phyloP scores from a whole-genome alignment of 2,329 filamentous ascomycete species.

The Sarocladiaceae sp. region DNA sequence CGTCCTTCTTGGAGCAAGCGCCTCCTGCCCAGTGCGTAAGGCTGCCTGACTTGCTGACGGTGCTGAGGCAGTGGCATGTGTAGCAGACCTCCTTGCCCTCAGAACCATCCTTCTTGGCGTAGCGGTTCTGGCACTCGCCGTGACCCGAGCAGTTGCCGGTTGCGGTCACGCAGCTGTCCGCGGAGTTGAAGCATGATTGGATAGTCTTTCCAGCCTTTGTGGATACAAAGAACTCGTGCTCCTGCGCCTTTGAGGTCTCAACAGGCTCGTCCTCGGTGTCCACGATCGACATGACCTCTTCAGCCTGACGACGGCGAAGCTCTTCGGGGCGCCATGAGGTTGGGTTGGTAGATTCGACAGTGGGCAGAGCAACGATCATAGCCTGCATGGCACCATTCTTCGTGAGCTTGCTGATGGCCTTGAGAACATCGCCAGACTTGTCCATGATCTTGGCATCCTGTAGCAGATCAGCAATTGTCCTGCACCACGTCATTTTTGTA shows the following conservation, averaged over 20 bases:
- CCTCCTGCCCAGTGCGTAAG: constrained; percentile 77
- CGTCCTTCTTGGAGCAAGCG: constrained; percentile 86
- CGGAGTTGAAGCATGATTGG: constrained; percentile 70
- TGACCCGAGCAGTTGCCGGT: constrained; percentile 82
- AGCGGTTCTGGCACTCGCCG: constrained; percentile 71
- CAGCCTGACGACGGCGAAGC: constrained; percentile 43
- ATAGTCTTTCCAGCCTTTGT: constrained; percentile 35
- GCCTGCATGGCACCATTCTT: neutral
- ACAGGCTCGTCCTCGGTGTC: constrained; percentile 20
- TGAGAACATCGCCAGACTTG: neutral
- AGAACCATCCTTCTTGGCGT: constrained; percentile 36
- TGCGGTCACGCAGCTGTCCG: constrained; percentile 60
- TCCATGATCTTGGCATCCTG: constrained; percentile 37
- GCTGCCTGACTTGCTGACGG: constrained; percentile 50
- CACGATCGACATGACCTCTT: constrained; percentile 40
- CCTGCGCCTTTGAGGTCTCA: constrained; percentile 17
- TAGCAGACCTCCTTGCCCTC: constrained; percentile 58
- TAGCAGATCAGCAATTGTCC: constrained; percentile 16
- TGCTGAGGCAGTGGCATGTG: constrained; percentile 68
- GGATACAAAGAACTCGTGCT: constrained; percentile 29
- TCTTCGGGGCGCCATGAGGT: constrained; percentile 21
- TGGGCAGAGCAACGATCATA: constrained; percentile 4
- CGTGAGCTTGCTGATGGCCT: neutral
- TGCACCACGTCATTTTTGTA: neutral
- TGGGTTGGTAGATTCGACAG: neutral